phyloP scores from a whole-genome alignment of 768 basidiomycete species.

The Pisolithus marmoratus region DNA sequence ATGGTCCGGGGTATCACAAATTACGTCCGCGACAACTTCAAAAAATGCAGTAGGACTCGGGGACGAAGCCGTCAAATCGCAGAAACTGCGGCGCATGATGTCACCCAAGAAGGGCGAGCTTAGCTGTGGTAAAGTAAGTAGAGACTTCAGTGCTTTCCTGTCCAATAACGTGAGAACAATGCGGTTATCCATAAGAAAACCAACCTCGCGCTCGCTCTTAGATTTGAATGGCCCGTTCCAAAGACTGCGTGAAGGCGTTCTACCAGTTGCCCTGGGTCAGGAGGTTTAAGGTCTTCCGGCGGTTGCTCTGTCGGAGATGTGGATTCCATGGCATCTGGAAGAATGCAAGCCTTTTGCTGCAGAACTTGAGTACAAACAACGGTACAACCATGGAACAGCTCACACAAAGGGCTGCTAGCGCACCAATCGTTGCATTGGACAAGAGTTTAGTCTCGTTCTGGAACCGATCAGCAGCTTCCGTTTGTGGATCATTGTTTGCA shows the following conservation, averaged over 20 bases:
- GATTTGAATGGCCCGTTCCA: conserved; percentile 47
- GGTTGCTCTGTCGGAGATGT: conserved; percentile 60
- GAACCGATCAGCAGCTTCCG: conserved; percentile 52
- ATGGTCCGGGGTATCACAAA: conserved; percentile 49
- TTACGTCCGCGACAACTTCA: conserved; percentile 67
- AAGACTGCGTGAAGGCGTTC: conserved; percentile 69
- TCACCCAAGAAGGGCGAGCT: conserved; percentile 58
- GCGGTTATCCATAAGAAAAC: conserved; percentile 20
- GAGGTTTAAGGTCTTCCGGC: conserved; percentile 46
- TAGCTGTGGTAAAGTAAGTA: conserved; percentile 54
- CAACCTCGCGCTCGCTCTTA: conserved; percentile 61
- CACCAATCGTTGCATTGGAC: conserved; percentile 79
- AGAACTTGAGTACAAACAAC: neutral
- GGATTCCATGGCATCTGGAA: conserved; percentile 46
- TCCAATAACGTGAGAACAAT: conserved; percentile 6
- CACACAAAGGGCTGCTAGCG: conserved; percentile 83
- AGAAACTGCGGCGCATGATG: conserved; percentile 63
- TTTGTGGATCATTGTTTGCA: conserved; percentile 48
- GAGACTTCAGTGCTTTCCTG: conserved; percentile 72
- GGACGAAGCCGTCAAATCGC: conserved; percentile 45
- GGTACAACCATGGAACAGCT: conserved; percentile 24
- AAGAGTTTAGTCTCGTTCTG: conserved; percentile 65
- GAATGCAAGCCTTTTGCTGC: conserved; percentile 77
- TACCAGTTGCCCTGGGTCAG: conserved; percentile 48
- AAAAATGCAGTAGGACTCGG: conserved; percentile 67